Evolutionary conservation across 1,284 basidiomycete species (phyloP), one percentile per base, ranked within the genome.

Genomic region (Cronartium ribicola): DNA sequence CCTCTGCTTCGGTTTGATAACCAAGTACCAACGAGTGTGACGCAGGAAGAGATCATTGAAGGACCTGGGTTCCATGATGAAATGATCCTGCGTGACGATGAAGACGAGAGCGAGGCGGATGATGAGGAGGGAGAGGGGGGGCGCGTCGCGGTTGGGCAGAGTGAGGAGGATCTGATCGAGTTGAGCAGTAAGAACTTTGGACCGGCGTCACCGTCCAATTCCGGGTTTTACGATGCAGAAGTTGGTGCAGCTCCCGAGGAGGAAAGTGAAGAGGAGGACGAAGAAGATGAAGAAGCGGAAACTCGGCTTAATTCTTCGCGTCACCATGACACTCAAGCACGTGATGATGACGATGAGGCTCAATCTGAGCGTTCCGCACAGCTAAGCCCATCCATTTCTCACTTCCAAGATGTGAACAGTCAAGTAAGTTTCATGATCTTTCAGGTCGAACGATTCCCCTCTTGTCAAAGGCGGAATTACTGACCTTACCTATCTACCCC

Each of bases 281-380:
- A 62, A 3, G 40, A n/a, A 41, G n/a, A n/a, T 62, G 51, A 44
- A 59, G 22, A 65, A 66, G 66, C 39, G 51, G 37, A 29, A 55
- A 44, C 41, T 43, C 44, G 39, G n/a, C 40, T 46, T 39, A 5
- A 41, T 29, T 71, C 10, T 17, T 55, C 60, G 46, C n/a, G 63
- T 66, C 29, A 29, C 36, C 3, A 55, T 66, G 37, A 37, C 39
- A 46, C 48, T 29, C 29, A 29, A 29, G 29, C 29, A 43, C 37
- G 11, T 20, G 59, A n/a, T 10, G 22, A 66, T 20, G 41, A 66
- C n/a, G 69, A 66, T 10, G 63, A 72, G 43, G n/a, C 46, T 29
- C 44, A 64, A n/a, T 61, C 29, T 39, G 70, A 73, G 37, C 13
- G 20, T 55, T 73, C 70, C n/a, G 63, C 63, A 14, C 29, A 57